A percentile compares a stretch with the other conserved stretches of the same genome.
Evolutionary conservation across 805 yeast species (phyloP).

Genomic region (Schizosaccharomyces lindneri): DNA sequence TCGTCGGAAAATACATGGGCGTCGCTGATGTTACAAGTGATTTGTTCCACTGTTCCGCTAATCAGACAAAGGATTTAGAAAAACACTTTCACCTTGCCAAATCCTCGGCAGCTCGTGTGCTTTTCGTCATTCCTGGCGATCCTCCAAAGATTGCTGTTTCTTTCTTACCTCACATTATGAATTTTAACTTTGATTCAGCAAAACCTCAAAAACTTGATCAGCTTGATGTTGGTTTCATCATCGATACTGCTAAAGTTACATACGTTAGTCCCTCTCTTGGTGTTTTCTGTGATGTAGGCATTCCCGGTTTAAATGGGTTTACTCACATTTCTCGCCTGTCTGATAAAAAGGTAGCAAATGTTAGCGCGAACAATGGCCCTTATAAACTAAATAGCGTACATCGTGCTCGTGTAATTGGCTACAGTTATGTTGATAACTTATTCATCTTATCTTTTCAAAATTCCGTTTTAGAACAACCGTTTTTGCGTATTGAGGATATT

Average conservation of each 20-base stretch:
- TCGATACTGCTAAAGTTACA: constrained; percentile 32
- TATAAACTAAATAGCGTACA: constrained; percentile 43
- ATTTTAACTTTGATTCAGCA: constrained; percentile 10
- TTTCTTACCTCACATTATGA: constrained; percentile 27
- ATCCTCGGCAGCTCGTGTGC: constrained; percentile 41
- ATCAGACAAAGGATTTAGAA: constrained; percentile 22
- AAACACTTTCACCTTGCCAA: constrained; percentile 47
- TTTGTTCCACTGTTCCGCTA: constrained; percentile 34
- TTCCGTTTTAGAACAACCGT: constrained; percentile 35
- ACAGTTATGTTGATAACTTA: constrained; percentile 36
- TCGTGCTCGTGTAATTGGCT: constrained; percentile 55
- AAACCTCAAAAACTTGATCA: constrained; percentile 6
- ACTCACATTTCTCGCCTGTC: constrained; percentile 43
- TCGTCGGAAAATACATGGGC: constrained; percentile 51
- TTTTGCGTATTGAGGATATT: constrained; percentile 43
- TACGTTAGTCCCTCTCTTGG: constrained; percentile 22
- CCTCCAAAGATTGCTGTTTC: constrained; percentile 34
- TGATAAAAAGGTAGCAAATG: constrained; percentile 17
- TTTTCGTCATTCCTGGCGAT: constrained; percentile 27
- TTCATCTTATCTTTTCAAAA: constrained; percentile 49
- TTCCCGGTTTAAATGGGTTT: constrained; percentile 31
- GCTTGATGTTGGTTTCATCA: constrained; percentile 41
- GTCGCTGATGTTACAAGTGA: constrained; percentile 41
- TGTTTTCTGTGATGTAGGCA: constrained; percentile 22
- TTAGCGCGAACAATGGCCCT: constrained; percentile 10